These are phyloP conservation scores for Drechslerella coelobrocha DNA, from an alignment of 2,329 filamentous ascomycete species.

Conservation along the genomic window DNA sequence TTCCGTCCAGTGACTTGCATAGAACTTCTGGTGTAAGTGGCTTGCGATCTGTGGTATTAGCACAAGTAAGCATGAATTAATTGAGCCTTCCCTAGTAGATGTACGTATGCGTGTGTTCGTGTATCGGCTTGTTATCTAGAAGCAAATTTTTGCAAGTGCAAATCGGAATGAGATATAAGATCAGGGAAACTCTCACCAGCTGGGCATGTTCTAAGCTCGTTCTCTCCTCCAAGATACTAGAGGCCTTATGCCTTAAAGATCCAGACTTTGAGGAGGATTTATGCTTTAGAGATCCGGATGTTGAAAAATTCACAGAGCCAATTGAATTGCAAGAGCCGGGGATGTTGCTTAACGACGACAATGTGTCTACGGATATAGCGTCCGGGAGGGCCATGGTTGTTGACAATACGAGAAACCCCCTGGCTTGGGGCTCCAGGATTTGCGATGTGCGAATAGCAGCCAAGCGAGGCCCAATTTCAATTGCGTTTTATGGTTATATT, in stretches of 20 bases:
- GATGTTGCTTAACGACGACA: too few relatives aligned
- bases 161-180: too few relatives aligned
- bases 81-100: background rate
- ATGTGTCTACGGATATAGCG: too few relatives aligned
- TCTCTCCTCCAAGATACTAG: background rate
- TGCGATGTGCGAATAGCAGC: background rate
- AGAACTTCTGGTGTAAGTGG: conserved; percentile 13
- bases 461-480: background rate
- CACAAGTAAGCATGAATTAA: background rate
- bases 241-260: background rate
- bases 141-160: too few relatives aligned
- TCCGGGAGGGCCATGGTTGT: background rate
- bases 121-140: too few relatives aligned
- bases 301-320: background rate
- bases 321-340: too few relatives aligned
- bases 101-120: background rate
- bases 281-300: background rate
- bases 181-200: background rate
- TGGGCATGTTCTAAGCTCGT: background rate
- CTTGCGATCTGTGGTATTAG: conserved; percentile 5
- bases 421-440: background rate
- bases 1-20: conserved; percentile 16
- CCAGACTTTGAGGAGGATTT: background rate
- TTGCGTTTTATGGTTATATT: background rate
- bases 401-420: background rate